Conservation (phyloP, 2,329 filamentous ascomycete species). For the Botrytis fabae region DNA sequence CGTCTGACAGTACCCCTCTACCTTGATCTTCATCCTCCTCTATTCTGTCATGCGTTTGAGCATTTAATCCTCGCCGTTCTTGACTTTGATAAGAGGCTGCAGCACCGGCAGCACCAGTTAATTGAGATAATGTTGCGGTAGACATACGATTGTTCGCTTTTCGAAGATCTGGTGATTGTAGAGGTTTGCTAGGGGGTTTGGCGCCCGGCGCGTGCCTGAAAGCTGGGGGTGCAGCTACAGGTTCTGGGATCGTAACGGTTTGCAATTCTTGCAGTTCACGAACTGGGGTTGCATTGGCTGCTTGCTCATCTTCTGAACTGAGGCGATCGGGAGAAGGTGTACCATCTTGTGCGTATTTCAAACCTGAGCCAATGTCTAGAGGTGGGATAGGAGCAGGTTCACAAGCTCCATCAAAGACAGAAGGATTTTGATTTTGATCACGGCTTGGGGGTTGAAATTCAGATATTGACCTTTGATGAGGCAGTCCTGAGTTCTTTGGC, state of each 20-base stretch:
- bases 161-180: slow-evolving; percentile 74
- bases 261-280: slow-evolving; percentile 57
- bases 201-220: slow-evolving; percentile 75
- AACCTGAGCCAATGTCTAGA: slow-evolving; percentile 40
- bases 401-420: slow-evolving; percentile 35
- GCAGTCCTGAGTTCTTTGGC: slow-evolving; percentile 19
- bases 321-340: slow-evolving; percentile 52
- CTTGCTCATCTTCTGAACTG: slow-evolving; percentile 58
- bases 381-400: slow-evolving; percentile 34
- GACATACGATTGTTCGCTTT: slow-evolving; percentile 84
- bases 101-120: slow-evolving; percentile 67
- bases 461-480: slow-evolving; percentile 40
- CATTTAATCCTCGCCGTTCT: slow-evolving; percentile 31
- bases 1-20: slow-evolving; percentile 44
- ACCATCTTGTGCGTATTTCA: slow-evolving; percentile 48
- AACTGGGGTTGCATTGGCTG: slow-evolving; percentile 44
- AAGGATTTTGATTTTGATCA: slow-evolving; percentile 30
- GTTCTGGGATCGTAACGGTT: slow-evolving; percentile 62
- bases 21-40: slow-evolving; percentile 41
- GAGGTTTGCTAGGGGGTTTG: slow-evolving; percentile 67
- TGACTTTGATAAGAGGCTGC: slow-evolving; percentile 43
- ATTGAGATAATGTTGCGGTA: slow-evolving; percentile 74
- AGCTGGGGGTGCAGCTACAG: slow-evolving; percentile 74
- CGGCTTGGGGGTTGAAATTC: slow-evolving; percentile 37
- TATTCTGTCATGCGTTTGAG: slow-evolving; percentile 30